phyloP scores from a whole-genome alignment of 345 rosid genomes.

The Syzygium aqueum region DNA sequence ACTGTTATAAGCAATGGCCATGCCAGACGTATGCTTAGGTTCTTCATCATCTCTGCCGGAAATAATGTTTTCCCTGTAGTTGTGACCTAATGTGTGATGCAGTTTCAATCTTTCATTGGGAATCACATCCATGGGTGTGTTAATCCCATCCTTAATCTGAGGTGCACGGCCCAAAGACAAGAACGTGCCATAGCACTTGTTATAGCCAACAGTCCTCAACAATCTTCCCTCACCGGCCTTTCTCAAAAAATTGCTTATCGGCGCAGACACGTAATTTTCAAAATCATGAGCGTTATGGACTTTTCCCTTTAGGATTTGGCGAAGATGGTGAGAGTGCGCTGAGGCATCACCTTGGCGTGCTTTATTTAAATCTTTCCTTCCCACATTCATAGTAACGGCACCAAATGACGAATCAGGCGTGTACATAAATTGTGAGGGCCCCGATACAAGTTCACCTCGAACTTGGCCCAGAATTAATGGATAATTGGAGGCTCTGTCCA shows the following conservation, averaged over 20 bases:
- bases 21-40: constrained; percentile 10
- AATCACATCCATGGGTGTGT: neutral
- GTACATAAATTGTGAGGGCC: constrained; percentile 19
- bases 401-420: constrained; percentile 8
- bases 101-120: neutral
- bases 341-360: neutral
- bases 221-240: constrained; percentile 9
- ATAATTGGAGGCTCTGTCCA: constrained; percentile 12
- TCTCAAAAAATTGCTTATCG: constrained; percentile 10
- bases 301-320: constrained; percentile 25
- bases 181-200: neutral
- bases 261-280: constrained; percentile 6
- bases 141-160: neutral
- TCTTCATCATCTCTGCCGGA: constrained; percentile 8
- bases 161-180: neutral
- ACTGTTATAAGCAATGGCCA: neutral
- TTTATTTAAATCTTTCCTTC: constrained; percentile 4
- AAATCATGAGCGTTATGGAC: constrained; percentile 28
- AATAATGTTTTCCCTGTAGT: constrained; percentile 3
- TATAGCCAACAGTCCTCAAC: constrained; percentile 6
- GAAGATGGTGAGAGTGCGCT: constrained; percentile 9
- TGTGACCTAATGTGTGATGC: neutral
- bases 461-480: constrained; percentile 28
- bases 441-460: neutral
- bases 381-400: constrained; percentile 16